These are phyloP conservation scores for Sutorius australiensis DNA, from an alignment of 768 basidiomycete genomes.

Conservation along the genomic window DNA sequence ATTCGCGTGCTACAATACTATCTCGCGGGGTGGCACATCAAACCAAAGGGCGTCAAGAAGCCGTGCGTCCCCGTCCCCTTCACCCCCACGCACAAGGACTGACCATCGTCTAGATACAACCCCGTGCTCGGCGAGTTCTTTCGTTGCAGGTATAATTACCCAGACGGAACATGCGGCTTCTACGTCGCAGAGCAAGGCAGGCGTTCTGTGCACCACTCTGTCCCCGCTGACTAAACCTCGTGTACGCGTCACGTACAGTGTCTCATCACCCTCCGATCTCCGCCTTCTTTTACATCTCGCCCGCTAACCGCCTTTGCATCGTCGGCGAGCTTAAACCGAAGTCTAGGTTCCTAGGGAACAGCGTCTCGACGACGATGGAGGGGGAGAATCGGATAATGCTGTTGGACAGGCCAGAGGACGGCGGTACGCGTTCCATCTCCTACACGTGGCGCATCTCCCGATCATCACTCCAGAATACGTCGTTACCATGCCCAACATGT, in stretches of 20 bases:
- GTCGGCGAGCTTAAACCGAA: slow-evolving; percentile 94
- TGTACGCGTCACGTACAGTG: slow-evolving; percentile 43
- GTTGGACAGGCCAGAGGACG: slow-evolving; percentile 80
- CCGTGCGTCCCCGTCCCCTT: slow-evolving; percentile 55
- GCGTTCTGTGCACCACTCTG: slow-evolving; percentile 4
- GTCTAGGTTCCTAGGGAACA: slow-evolving; percentile 94
- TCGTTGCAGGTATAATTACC: slow-evolving; percentile 90
- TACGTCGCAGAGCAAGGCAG: slow-evolving; percentile 95
- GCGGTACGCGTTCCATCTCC: slow-evolving; percentile 48
- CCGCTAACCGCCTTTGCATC: slow-evolving; percentile 81
- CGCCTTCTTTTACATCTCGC: slow-evolving; percentile 95
- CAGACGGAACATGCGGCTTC: slow-evolving; percentile 88
- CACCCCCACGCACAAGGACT: not conserved
- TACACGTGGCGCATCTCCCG: not conserved
- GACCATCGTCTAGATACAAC: slow-evolving; percentile 66
- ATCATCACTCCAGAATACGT: slow-evolving; percentile 58
- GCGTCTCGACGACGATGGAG: slow-evolving; percentile 94
- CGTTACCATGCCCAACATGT: slow-evolving; percentile 98
- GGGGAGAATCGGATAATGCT: slow-evolving; percentile 88
- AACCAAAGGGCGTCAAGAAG: slow-evolving; percentile 99
- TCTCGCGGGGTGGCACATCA: slow-evolving; percentile 99
- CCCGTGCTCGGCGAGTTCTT: slow-evolving; percentile 98
- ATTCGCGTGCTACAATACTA: slow-evolving; percentile 90
- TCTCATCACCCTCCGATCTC: slow-evolving; percentile 94
- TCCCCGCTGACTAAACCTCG: slow-evolving; percentile 6